phyloP scores from a whole-genome alignment of 1,284 basidiomycete species.

The Caloboletus inedulis region DNA sequence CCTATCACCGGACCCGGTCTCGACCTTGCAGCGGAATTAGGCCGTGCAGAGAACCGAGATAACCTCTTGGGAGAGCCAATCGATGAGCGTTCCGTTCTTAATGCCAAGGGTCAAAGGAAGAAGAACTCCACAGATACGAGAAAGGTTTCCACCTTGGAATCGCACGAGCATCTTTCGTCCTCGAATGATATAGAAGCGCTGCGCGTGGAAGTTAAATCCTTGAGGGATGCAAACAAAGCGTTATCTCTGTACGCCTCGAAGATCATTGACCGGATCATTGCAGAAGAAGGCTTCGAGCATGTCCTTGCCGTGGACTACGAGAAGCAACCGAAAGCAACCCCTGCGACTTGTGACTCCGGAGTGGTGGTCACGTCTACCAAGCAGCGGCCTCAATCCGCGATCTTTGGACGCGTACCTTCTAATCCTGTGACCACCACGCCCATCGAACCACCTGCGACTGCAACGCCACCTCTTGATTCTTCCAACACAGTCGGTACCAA shows the following conservation, averaged over 20 bases:
- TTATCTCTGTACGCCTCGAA: constrained; percentile 92
- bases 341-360: constrained; percentile 19
- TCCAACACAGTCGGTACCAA: constrained; percentile 37
- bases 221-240: constrained; percentile 94
- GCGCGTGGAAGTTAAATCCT: constrained; percentile 78
- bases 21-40: constrained; percentile 87
- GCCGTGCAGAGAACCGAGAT: constrained; percentile 81
- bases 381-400: constrained; percentile 57
- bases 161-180: constrained; percentile 42
- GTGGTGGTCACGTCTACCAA: constrained; percentile 34
- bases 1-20: constrained; percentile 84
- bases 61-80: constrained; percentile 54
- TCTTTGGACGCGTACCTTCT: constrained; percentile 46
- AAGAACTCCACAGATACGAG: constrained; percentile 43
- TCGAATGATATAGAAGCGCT: constrained; percentile 64
- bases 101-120: constrained; percentile 49
- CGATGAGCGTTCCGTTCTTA: constrained; percentile 48
- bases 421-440: constrained; percentile 35
- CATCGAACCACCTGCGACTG: constrained; percentile 34
- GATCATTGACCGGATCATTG: constrained; percentile 93
- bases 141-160: constrained; percentile 42
- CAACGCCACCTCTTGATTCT: constrained; percentile 37
- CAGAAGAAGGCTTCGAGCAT: constrained; percentile 92
- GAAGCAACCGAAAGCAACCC: constrained; percentile 41
- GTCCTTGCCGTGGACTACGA: constrained; percentile 88